Conservation (phyloP, 2,329 filamentous ascomycete species). For the Botrytis fragariae region DNA sequence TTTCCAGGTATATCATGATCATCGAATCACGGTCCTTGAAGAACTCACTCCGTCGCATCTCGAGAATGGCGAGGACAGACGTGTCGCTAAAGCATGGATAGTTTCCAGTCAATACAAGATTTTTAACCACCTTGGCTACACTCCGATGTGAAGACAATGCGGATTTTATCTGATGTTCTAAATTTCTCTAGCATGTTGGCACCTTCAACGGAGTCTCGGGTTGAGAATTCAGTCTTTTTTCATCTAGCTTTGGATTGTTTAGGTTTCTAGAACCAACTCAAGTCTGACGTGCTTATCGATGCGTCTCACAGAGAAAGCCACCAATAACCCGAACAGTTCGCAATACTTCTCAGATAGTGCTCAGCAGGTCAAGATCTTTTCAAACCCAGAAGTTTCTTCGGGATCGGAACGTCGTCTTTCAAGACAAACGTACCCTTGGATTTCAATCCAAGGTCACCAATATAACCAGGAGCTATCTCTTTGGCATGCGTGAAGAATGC, state of each 20-base stretch:
- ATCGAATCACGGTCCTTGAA: fast-evolving
- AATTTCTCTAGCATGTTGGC: not conserved
- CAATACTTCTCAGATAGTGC: not conserved
- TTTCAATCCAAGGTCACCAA: not conserved
- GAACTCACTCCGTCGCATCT: not conserved
- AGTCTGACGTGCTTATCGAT: not conserved
- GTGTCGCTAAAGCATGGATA: not conserved
- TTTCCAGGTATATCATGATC: not conserved
- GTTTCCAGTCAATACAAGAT: not conserved
- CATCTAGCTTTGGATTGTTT: not conserved
- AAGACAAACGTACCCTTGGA: fast-evolving
- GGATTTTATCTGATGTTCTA: not conserved
- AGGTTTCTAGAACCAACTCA: not conserved
- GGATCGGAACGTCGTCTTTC: not conserved
- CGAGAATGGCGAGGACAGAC: not conserved
- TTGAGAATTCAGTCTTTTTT: not conserved
- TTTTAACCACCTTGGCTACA: not conserved
- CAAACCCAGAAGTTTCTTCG: too few relatives aligned
- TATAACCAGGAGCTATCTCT: not conserved
- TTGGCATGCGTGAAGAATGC: not conserved
- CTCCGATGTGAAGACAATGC: not conserved
- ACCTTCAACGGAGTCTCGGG: not conserved
- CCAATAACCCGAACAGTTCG: not conserved
- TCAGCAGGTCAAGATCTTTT: not conserved
- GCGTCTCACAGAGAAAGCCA: not conserved